Evolutionary conservation across 2,329 filamentous ascomycete species (phyloP).

Genomic region (Curvularia sp.): DNA sequence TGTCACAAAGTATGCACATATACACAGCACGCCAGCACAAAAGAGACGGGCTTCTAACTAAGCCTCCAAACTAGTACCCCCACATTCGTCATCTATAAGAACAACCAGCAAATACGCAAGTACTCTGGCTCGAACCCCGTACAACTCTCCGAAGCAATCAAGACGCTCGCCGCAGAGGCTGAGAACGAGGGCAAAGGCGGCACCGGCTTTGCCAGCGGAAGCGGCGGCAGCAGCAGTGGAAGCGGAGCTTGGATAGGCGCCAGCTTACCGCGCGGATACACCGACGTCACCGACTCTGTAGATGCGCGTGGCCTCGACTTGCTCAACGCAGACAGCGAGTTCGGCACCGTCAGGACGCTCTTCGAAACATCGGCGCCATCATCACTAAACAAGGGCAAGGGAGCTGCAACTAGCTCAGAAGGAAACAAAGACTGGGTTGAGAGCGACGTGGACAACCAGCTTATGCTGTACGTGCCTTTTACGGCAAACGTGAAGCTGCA

Average conservation of each 20-base stretch:
- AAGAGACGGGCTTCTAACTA: conserved; percentile 20
- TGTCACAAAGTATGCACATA: conserved; percentile 66
- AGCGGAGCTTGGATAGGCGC: conserved; percentile 74
- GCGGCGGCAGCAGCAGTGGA: conserved; percentile 45
- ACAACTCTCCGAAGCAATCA: conserved; percentile 73
- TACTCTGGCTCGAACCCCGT: conserved; percentile 76
- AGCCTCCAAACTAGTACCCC: conserved; percentile 65
- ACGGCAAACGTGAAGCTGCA: conserved; percentile 88
- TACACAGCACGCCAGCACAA: not conserved
- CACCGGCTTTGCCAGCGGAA: conserved; percentile 52
- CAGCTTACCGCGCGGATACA: conserved; percentile 78
- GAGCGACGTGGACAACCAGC: conserved; percentile 95
- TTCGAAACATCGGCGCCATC: conserved; percentile 75
- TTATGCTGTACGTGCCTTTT: conserved; percentile 92
- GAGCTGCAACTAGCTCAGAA: conserved; percentile 50
- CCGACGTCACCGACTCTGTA: conserved; percentile 81
- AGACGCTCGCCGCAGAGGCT: conserved; percentile 73
- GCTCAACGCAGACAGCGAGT: conserved; percentile 82
- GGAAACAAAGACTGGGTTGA: conserved; percentile 82
- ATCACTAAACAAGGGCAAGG: conserved; percentile 60
- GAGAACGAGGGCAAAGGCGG: conserved; percentile 55
- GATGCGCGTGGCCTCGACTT: conserved; percentile 83
- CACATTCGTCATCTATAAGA: conserved; percentile 84
- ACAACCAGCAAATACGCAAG: conserved; percentile 70
- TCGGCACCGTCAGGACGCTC: conserved; percentile 74